These are phyloP conservation scores for Chlamydomonas asymmetrica DNA, from an alignment of 139 green algal genomes.

Conservation along the genomic window DNA sequence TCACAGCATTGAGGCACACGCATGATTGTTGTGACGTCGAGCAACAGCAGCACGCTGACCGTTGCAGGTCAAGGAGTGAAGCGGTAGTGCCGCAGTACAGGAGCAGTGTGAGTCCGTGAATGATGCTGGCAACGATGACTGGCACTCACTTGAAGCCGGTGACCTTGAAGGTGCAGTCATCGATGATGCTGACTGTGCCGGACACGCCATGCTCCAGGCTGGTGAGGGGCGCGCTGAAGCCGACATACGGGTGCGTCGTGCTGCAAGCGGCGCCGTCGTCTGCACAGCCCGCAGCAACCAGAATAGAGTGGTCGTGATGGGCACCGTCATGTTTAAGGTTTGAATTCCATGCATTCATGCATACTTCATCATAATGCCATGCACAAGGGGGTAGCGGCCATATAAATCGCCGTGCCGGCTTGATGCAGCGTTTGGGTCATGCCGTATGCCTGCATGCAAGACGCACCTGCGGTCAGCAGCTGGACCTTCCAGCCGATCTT, in stretches of 20 bases:
- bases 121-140: neutral
- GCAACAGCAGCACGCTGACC: neutral
- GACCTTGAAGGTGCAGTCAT: conserved; percentile 3
- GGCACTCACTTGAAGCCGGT: conserved; percentile 2
- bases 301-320: too few relatives aligned
- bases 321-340: too few relatives aligned
- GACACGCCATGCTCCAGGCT: neutral
- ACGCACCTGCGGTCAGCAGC: neutral
- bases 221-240: neutral
- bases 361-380: too few relatives aligned
- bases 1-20: neutral
- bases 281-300: too few relatives aligned
- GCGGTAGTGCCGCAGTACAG: neutral
- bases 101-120: neutral
- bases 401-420: too few relatives aligned
- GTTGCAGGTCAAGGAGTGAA: neutral
- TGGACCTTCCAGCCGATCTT: conserved; percentile 20
- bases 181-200: neutral
- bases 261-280: conserved; percentile 10
- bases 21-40: neutral
- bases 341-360: too few relatives aligned
- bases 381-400: too few relatives aligned
- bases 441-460: too few relatives aligned
- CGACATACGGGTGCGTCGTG: conserved; percentile 4
- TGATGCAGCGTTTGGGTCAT: too few relatives aligned